These are phyloP conservation scores for Dioscorea alata DNA, from an alignment of 106 monocot species.

Conservation along the genomic window DNA sequence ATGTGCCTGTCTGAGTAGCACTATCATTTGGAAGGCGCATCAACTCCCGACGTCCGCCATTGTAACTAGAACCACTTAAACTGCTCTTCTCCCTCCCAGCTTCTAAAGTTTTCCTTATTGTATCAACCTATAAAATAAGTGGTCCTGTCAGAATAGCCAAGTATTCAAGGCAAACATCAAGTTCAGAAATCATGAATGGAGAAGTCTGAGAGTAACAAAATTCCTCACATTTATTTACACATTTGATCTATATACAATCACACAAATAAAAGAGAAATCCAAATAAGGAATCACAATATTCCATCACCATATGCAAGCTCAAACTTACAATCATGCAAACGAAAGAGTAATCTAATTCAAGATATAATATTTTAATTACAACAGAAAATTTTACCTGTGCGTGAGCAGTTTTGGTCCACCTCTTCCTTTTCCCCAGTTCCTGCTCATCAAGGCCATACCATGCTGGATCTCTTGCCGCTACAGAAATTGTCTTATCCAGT, in stretches of 20 bases:
- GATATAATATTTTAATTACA: background rate
- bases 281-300: too few species aligned
- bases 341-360: background rate
- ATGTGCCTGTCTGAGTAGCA: conserved; percentile 6
- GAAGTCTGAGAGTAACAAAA: too few species aligned
- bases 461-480: conserved; percentile 82
- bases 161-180: background rate
- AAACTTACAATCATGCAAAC: background rate
- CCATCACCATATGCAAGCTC: background rate
- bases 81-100: conserved; percentile 8
- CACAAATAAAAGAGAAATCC: too few species aligned
- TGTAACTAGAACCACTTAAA: conserved; percentile 7
- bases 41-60: conserved; percentile 38
- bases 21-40: conserved; percentile 23
- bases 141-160: background rate
- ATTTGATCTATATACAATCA: too few species aligned
- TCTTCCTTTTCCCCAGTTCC: conserved; percentile 77
- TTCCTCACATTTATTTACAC: too few species aligned
- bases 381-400: conserved; percentile 40
- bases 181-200: too few species aligned
- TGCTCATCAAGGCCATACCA: conserved; percentile 76
- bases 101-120: conserved; percentile 17
- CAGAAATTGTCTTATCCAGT: conserved; percentile 74
- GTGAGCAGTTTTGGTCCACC: conserved; percentile 67
- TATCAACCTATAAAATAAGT: conserved; percentile 2